Base-by-base conservation (phyloP, 2,329 filamentous ascomycete genomes). In the Thermothelomyces thermophilus region DNA sequence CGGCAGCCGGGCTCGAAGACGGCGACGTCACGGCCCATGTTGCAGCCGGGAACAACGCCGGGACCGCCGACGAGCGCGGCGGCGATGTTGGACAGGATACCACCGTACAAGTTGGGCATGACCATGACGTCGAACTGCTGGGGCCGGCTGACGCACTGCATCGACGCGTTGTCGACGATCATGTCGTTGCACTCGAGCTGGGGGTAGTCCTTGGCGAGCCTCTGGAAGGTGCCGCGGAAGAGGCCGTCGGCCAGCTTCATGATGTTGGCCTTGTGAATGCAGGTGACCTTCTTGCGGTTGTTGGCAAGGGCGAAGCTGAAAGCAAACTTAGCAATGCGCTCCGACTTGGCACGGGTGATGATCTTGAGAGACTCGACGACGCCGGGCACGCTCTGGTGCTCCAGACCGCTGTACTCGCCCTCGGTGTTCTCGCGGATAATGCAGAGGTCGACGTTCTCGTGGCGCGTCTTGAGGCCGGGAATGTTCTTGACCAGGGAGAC, bases 191-290 rank as follows among this genome's bases (percentile, higher is more conserved):
- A 86, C 78, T 96, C 87, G 63, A 98, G 80, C 56, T 88, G 94
- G 53, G 93, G 91, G 77, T 93, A 98, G 71, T 95, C 89, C 77
- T 94, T 87, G 60, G 90, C 87, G 61, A 93, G 84, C 65, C 84
- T 80, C 77, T 95, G 89, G 80, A 97, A 94, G 62, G 93, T 97
- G 76, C 84, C 91, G 70, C 93, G 87, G 88, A 98, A 98, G 51
- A 98, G 87, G 73, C 93, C 93, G 64, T 98, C 93, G 70, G 90
- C 91, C 53, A 98, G 81, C 82, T 98, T 98, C 93, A 98, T 98
- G 77, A 98, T 98, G 81, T 98, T 98, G 74, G 93, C 93, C 82
- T 98, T 98, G 86, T 98, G 93, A 69, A 98, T 97, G 77, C 91
- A 96, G 61, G 93, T 97, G 51, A 98, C 89, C 86, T 97, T 97